Conservation (phyloP, 306 rosid genomes). For the Pueraria montana region DNA sequence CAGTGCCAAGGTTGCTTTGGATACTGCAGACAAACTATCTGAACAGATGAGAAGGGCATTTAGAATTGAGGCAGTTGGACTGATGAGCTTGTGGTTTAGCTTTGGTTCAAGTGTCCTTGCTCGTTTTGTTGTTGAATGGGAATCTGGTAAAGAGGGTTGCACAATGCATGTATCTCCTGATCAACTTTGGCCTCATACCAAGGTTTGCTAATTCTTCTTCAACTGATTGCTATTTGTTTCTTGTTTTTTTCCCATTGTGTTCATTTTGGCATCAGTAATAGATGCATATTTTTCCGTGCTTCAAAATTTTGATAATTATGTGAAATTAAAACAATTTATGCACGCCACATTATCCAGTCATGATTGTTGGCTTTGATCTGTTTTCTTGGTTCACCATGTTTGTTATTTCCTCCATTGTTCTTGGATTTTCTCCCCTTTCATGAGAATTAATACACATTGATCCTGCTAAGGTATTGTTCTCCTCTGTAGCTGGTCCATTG, state of each 20-base stretch:
- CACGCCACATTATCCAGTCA: background rate
- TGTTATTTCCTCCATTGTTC: background rate
- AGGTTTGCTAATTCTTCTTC: constrained; percentile 63
- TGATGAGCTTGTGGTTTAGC: constrained; percentile 98
- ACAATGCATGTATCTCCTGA: constrained; percentile 99
- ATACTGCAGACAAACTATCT: constrained; percentile 81
- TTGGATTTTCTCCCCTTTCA: background rate
- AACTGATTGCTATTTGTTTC: constrained; percentile 39
- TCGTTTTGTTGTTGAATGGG: constrained; percentile 99
- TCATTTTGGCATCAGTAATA: constrained; percentile 17
- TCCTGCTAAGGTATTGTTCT: constrained; percentile 15
- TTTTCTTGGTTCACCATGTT: constrained; percentile 10
- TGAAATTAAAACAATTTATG: constrained; percentile 12
- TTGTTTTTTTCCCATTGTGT: background rate
- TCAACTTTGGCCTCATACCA: constrained; percentile 99
- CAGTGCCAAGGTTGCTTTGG: constrained; percentile 64
- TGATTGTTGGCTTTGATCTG: constrained; percentile 30
- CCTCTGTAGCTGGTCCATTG: constrained; percentile 21
- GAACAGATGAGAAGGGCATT: constrained; percentile 93
- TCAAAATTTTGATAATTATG: constrained; percentile 19
- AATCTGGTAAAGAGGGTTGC: constrained; percentile 97
- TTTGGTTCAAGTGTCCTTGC: constrained; percentile 93
- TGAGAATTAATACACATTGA: constrained; percentile 15
- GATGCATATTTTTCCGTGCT: constrained; percentile 23
- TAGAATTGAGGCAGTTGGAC: constrained; percentile 98